Evolutionary conservation across 148 eudicot species (phyloP), one percentile per base, ranked within the genome.

Genomic region (Cornus florida): DNA sequence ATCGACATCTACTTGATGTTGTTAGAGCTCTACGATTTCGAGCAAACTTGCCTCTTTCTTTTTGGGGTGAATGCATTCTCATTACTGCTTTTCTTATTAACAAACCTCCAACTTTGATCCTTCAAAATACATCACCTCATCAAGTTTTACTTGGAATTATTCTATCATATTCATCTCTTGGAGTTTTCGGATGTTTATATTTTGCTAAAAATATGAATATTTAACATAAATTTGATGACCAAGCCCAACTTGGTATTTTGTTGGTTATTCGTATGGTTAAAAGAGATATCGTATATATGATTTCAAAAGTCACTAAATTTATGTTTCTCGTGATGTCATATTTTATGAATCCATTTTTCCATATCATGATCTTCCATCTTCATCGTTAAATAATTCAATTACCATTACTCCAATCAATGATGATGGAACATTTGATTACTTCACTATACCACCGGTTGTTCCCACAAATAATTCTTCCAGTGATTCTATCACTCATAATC

Each of bases 311-410:
- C 35, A 33, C 3, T 3, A 33, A 33, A 33, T 33, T 3, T 33
- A 33, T 33, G 35, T 33, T 33, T 33, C 35, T 33, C 35, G 35
- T 33, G 35, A 33, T 33, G 35, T 3, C 35, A 35, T 70, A 70
- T 31, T 70, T 70, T 19, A 70, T 11, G 72, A 70, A 43, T 22
- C 72, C 3, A 70, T 31, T 31, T 70, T 70, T 31, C 72, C 72
- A 70, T 32, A 70, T 70, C 59, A 72, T 19, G 57, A 72, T n/a
- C 24, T 43, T n/a, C 1, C 59, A 43, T 72, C 75, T 50, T 33
- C 35, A 33, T 33, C 35, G 3, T 1, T 33, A 33, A 33, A 33
- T 1, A 3, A 33, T 3, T 33, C 35, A 33, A 33, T 33, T 33
- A n/a, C n/a, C n/a, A n/a, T n/a, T n/a, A 33, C 35, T 33, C 3